Evolutionary conservation across 306 rosid genomes (phyloP), one percentile per base, ranked within the genome.

Genomic region (Crataegus laevigata): DNA sequence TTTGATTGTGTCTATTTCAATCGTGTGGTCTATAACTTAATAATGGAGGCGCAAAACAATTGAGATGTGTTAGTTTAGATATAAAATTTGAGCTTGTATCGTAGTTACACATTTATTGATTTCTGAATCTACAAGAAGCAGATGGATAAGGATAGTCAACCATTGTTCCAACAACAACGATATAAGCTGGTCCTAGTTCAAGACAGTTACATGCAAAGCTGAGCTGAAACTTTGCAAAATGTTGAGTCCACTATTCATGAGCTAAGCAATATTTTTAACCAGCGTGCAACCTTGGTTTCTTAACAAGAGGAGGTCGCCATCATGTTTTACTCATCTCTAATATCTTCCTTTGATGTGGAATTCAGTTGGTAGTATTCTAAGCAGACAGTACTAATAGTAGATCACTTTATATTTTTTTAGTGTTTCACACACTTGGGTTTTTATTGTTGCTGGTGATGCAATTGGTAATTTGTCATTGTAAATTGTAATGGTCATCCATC

Each of bases 201-300:
- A 86, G 99, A 92, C 71, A 87, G 85, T 78, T 92, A 86, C 91
- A 92, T 92, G 97, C 99, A 96, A 83, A 96, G 97, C 89, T 84
- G 98, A 80, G 96, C 98, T 84, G 98, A 92, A 85, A 97, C 99
- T 77, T 90, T 96, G 83, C 99, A 92, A 75, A 96, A 92, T 83
- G 97, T 90, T 34, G 98, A 96, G 85, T 96, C 98, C 77, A 96
- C 98, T 61, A 92, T 96, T 80, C 98, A 96, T 80, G 98, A 96
- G 81, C 90, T 96, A 72, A 77, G 99, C 90, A 92, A 70, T 87
- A 96, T 96, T 79, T 92, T 96, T 80, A 96, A 90, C 89, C 97
- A 96, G 79, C 85, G 90, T 51, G 98, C 98, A 40, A 96, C 98
- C 18, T 93, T 96, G 68, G 98, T 96, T 74, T 96, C 98, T 77